Evolutionary conservation across 73 alveolate species (phyloP).

Genomic region (Tetrahymena elliotti): DNA sequence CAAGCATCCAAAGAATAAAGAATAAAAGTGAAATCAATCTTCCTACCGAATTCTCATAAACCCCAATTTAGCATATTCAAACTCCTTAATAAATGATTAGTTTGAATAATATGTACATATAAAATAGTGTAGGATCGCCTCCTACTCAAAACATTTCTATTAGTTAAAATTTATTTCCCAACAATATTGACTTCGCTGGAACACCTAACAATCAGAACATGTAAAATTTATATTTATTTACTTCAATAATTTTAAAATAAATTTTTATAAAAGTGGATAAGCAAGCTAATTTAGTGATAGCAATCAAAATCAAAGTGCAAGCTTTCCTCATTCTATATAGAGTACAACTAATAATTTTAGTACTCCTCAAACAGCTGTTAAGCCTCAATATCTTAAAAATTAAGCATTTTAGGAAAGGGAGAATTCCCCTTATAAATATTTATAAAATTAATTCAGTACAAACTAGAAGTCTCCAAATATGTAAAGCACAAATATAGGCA

Average conservation of each 20-base stretch:
- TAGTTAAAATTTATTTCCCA: neutral
- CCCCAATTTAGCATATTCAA: neutral
- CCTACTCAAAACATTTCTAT: neutral
- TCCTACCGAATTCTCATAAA: neutral
- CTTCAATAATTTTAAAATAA: too few relatives aligned
- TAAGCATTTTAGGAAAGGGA: neutral
- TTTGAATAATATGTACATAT: neutral
- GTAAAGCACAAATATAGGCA: neutral
- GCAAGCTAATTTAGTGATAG: neutral
- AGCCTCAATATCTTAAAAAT: neutral
- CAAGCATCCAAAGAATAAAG: neutral
- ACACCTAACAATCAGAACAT: neutral
- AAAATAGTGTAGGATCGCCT: neutral
- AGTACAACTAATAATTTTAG: neutral
- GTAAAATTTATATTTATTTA: neutral
- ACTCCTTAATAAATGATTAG: neutral
- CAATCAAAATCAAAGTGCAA: neutral
- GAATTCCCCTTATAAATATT: neutral
- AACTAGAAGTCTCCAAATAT: neutral
- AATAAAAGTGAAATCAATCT: neutral
- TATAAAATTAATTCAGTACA: neutral
- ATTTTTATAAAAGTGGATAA: neutral
- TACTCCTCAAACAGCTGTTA: neutral
- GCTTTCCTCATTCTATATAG: neutral
- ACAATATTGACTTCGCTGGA: neutral